Evolutionary conservation across 1,284 basidiomycete genomes (phyloP).

Genomic region (Rhodotorula sp.): DNA sequence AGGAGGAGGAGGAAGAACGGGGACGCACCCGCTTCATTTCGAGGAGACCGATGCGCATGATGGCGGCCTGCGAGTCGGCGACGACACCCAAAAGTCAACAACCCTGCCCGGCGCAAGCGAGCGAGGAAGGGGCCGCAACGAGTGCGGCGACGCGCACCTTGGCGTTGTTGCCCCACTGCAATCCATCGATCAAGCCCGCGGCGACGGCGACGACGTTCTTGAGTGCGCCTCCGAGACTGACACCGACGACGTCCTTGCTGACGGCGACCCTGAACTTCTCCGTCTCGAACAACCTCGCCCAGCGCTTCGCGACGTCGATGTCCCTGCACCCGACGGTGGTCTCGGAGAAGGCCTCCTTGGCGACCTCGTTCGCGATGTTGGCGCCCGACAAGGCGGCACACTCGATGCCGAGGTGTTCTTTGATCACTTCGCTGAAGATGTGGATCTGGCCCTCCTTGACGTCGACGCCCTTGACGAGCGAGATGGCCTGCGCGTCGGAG

Average conservation of each 20-base stretch:
- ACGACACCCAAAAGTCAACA: no score
- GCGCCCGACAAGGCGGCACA: constrained; percentile 58
- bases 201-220: constrained; percentile 61
- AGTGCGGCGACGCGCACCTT: no score
- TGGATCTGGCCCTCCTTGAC: constrained; percentile 56
- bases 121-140: no score
- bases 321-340: constrained; percentile 58
- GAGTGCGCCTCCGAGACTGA: constrained; percentile 58
- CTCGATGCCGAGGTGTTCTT: constrained; percentile 54
- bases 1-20: background rate
- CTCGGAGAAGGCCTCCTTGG: constrained; percentile 55
- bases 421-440: constrained; percentile 59
- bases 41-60: constrained; percentile 58
- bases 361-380: constrained; percentile 61
- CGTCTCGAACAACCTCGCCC: constrained; percentile 51
- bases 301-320: constrained; percentile 50
- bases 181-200: constrained; percentile 58
- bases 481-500: constrained; percentile 51
- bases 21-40: constrained; percentile 51
- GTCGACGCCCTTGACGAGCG: constrained; percentile 57
- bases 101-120: no score
- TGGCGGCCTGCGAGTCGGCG: constrained; percentile 50
- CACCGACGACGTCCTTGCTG: constrained; percentile 58
- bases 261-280: constrained; percentile 56
- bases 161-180: constrained; percentile 59